Base-by-base conservation (phyloP, 1,139 yeast species). In the Blastobotrys serpentis region DNA sequence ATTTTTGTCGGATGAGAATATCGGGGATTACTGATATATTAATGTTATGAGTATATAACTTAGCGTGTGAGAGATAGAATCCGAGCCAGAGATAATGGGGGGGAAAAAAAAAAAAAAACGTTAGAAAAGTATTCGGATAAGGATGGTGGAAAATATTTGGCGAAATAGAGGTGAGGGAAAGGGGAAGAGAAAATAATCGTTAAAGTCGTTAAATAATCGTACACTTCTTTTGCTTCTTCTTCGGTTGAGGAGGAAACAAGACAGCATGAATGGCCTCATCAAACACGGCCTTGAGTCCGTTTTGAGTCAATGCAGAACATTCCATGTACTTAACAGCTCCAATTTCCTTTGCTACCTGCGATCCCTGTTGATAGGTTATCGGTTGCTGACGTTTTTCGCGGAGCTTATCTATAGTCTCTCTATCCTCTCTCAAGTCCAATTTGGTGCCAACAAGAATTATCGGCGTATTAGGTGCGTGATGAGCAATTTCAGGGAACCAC, bases 241-340 rank as follows among this genome's bases (percentile, higher is more conserved):
- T 56, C 44, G 52, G 52, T 33, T 43, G 46, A 30, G 55, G 84
- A 23, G 86, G 86, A 48, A 76, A 73, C 51, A 84, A 75, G 7
- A 84, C 92, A 0, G 82, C 77, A 59, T 82, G 77, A 44, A 87
- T 86, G 16, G 96, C 95, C 53, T 73, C 81, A 60, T 87, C 95
- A 59, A 88, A 88, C 14, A 88, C 83, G 51, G 84, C 86, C 63
- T 84, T 83, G 47, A 49, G 59, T 21, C 96, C 96, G 52, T 76
- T 78, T 68, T 88, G 96, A 22, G 94, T 84, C 17, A 92, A 86
- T n/a, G 97, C 96, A 2, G 96, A 86, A 67, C 97, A 89, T 70
- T 89, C 97, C 55, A 86, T 72, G 66, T 88, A 67, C 52, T 78
- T 80, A 52, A 84, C 78, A 34, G 95, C 86, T 1, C 86, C 84